Evolutionary conservation across 2,329 filamentous ascomycete species (phyloP).

Genomic region (Aplosporella prunicola): DNA sequence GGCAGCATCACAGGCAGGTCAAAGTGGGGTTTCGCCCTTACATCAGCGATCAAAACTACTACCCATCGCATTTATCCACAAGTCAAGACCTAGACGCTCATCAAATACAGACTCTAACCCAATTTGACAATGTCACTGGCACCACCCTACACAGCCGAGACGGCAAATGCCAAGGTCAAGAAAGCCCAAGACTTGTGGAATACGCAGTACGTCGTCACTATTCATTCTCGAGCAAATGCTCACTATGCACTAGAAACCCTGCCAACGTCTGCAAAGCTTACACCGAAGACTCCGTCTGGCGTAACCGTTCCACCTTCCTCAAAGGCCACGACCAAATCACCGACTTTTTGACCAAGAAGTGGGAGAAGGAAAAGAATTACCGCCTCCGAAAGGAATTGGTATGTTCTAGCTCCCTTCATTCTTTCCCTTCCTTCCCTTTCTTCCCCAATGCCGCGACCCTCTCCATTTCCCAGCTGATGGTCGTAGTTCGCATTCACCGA

Average conservation of each 20-base stretch:
- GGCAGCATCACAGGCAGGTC: too few species aligned
- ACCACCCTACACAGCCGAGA: conserved; percentile 68
- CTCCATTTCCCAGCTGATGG: neutral
- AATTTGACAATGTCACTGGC: conserved; percentile 42
- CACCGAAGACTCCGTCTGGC: conserved; percentile 68
- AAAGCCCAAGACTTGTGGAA: conserved; percentile 80
- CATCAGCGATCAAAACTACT: too few species aligned
- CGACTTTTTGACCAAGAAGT: conserved; percentile 61
- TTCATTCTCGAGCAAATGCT: conserved; percentile 7
- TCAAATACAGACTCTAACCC: too few species aligned
- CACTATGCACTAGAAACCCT: conserved; percentile 46
- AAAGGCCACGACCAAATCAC: conserved; percentile 58
- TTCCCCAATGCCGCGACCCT: too few species aligned
- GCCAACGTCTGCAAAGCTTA: conserved; percentile 60
- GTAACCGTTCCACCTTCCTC: conserved; percentile 65
- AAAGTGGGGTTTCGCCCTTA: too few species aligned
- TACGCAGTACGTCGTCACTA: conserved; percentile 44
- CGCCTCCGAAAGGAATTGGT: conserved; percentile 66
- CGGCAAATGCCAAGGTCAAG: conserved; percentile 69
- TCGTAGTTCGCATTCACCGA: conserved; percentile 57
- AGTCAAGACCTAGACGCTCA: too few species aligned
- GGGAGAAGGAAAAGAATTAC: conserved; percentile 63
- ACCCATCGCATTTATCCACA: too few species aligned
- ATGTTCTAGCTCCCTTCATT: neutral
- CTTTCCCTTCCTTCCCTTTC: too few species aligned